Percentiles rank a stretch among this genome's conserved stretches.
Evolutionary conservation across 2,329 filamentous ascomycete species (phyloP).

Genomic region (Clarireedia paspali): DNA sequence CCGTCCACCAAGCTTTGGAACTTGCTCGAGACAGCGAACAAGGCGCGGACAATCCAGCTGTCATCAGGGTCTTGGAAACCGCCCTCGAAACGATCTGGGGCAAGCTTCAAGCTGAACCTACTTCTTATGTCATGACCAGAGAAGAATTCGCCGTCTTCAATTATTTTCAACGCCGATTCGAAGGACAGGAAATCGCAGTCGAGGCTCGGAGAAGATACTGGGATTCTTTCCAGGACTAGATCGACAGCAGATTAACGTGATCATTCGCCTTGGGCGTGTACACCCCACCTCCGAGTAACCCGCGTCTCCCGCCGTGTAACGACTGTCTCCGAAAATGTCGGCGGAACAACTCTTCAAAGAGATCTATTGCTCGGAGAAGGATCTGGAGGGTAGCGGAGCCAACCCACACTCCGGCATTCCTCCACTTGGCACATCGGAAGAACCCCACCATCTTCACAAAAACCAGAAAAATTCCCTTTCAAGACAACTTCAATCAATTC

Average conservation of each 20-base stretch:
- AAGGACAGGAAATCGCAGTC: slow-evolving; percentile 41
- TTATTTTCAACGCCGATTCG: slow-evolving; percentile 65
- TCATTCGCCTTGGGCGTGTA: background rate
- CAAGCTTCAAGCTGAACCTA: slow-evolving; percentile 55
- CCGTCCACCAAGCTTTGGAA: slow-evolving; percentile 62
- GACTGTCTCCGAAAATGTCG: background rate
- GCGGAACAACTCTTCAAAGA: background rate
- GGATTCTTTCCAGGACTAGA: slow-evolving; percentile 32
- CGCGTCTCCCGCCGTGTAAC: background rate
- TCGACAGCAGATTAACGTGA: slow-evolving; percentile 1
- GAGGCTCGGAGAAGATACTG: slow-evolving; percentile 45
- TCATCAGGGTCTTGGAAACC: slow-evolving; percentile 57
- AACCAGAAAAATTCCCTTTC: background rate
- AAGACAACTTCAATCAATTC: background rate
- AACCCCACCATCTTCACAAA: background rate
- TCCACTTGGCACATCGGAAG: background rate
- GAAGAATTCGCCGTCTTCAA: slow-evolving; percentile 86
- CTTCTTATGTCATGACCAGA: slow-evolving; percentile 63
- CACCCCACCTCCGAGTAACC: background rate
- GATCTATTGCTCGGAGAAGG: background rate
- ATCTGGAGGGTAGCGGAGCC: background rate
- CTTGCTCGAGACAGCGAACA: slow-evolving; percentile 67
- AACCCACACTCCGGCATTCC: background rate
- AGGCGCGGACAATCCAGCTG: slow-evolving; percentile 52
- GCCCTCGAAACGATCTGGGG: slow-evolving; percentile 59